Base-by-base conservation (phyloP, 202 grass and related monocot genomes). In the Zoysia matrella region DNA sequence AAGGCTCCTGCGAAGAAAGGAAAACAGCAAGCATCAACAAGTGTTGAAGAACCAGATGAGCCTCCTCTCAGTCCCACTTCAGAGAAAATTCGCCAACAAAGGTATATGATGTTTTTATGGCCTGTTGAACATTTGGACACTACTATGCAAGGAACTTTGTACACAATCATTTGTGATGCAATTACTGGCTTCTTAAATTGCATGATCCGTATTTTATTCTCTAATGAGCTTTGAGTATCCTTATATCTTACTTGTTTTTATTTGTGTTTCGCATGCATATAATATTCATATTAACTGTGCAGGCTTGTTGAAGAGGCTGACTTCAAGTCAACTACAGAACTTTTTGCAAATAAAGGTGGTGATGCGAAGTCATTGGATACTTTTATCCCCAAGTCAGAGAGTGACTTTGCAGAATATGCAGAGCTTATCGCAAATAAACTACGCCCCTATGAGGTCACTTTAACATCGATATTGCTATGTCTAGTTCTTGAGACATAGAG, bases 251-350 rank as follows among this genome's bases (percentile, higher is more conserved):
- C n/a, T 75, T 56, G 13, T 4, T 62, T 55, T 44, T 11, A 72
- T 73, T 80, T 30, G 8, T 11, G 45, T 30, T 67, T 44, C n/a
- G 1, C 39, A 30, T 50, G 30, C 44, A 7, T 63, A 56, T 54
- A 48, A 18, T 40, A 1, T 48, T 72, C 16, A 77, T 65, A 40
- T 69, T 40, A 12, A n/a, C 54, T 7, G 12, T 71, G 4, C 80
- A 99, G 96, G 84, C 89, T 99, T 5, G 85, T 99, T 36, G 96
- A 99, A 94, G 96, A 99, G 91, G 83, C 93, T 82, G 96, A 99
- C 60, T 96, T 93, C 72, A 96, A 92, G 86, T 64, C 92, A 67
- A 93, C 93, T 43, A 50, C 87, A 6, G 96, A 99, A 64, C 89
- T 99, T 61, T 99, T 99, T 87, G 72, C 75, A 83, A 93, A 87